A percentile compares a stretch with the other conserved stretches of the same genome.
Evolutionary conservation across 2,329 filamentous ascomycete genomes (phyloP).

Genomic region (Aspergillus flavus): DNA sequence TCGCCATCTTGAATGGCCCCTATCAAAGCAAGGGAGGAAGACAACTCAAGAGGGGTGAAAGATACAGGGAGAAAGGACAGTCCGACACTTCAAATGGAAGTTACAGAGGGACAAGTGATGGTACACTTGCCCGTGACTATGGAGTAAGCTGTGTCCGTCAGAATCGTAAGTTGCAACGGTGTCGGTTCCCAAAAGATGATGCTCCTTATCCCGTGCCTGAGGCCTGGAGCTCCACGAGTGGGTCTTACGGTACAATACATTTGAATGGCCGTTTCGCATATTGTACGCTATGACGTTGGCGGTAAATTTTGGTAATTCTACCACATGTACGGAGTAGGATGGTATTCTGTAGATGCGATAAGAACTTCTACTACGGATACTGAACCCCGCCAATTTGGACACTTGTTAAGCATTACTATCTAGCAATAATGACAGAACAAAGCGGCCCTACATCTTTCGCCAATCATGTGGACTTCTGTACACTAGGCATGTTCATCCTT

Average conservation of each 20-base stretch:
- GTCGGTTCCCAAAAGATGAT: slow-evolving; percentile 19
- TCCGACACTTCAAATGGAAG: not conserved
- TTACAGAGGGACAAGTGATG: not conserved
- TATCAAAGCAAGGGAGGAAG: slow-evolving; percentile 17
- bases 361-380: slow-evolving; percentile 1
- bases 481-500: slow-evolving; percentile 66
- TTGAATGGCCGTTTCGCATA: not conserved
- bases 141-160: not conserved
- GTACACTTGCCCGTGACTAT: not conserved
- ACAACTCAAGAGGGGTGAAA: slow-evolving; percentile 19
- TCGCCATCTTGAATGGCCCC: slow-evolving; percentile 59
- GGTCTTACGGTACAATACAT: slow-evolving; percentile 26
- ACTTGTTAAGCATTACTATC: not conserved
- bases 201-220: slow-evolving; percentile 28
- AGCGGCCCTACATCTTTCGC: slow-evolving; percentile 2
- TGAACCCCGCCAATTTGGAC: slow-evolving; percentile 10
- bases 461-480: slow-evolving; percentile 58
- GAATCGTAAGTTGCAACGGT: slow-evolving; percentile 19
- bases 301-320: not conserved
- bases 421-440: slow-evolving; percentile 21
- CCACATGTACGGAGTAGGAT: not conserved
- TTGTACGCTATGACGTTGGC: not conserved
- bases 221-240: slow-evolving; percentile 20
- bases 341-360: slow-evolving; percentile 11
- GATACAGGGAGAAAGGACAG: slow-evolving; percentile 51